Evolutionary conservation across 495 filamentous ascomycete genomes (phyloP).

Genomic region (Penicillium macrosclerotiorum): DNA sequence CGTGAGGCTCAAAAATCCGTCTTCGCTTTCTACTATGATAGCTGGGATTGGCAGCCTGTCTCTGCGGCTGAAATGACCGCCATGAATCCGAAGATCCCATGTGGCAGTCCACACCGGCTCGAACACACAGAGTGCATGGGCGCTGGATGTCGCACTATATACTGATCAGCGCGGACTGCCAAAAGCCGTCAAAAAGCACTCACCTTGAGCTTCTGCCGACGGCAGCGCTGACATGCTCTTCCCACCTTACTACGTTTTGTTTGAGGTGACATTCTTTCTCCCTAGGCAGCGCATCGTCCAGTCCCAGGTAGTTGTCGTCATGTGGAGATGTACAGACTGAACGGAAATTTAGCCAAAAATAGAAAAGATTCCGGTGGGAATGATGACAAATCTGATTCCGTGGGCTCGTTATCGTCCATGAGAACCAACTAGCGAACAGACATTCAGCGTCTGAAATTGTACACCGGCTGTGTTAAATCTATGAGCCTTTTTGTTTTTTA

Average conservation of each 20-base stretch:
- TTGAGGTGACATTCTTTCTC: background rate
- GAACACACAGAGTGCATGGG: conserved; percentile 12
- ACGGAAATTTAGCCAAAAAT: background rate
- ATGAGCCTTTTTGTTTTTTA: too few relatives aligned
- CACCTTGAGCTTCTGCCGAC: conserved; percentile 14
- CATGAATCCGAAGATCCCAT: background rate
- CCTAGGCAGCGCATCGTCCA: too few relatives aligned
- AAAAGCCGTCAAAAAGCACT: background rate
- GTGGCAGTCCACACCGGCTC: conserved; percentile 6
- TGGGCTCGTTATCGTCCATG: too few relatives aligned
- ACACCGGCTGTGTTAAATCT: too few relatives aligned
- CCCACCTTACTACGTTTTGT: conserved; percentile 11
- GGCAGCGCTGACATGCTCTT: conserved; percentile 12
- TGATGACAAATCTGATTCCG: conserved; percentile 1
- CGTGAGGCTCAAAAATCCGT: background rate
- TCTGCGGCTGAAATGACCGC: background rate
- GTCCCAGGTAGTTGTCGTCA: too few relatives aligned
- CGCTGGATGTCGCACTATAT: conserved; percentile 16
- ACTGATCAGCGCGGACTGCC: background rate
- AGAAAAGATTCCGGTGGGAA: background rate
- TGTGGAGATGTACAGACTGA: background rate
- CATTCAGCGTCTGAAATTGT: too few relatives aligned
- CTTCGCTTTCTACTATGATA: background rate
- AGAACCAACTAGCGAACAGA: too few relatives aligned
- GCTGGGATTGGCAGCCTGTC: background rate